A percentile compares a stretch with the other conserved stretches of the same genome.
These are phyloP conservation scores for Colletotrichum australisinense DNA, from an alignment of 2,329 filamentous ascomycete species.

Conservation along the genomic window DNA sequence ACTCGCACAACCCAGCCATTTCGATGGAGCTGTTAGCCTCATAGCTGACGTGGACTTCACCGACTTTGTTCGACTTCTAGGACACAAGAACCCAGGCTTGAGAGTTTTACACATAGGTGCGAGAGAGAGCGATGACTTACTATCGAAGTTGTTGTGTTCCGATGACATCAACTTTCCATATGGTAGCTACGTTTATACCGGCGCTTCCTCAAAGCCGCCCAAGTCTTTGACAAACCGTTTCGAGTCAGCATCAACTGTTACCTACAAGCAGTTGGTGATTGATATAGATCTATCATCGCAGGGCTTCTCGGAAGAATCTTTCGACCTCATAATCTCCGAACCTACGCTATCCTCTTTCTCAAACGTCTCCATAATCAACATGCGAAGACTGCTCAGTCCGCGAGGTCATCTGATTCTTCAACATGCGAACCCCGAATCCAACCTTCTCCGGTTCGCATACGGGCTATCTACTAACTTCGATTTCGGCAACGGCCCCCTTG, in stretches of 20 bases:
- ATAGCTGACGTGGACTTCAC: constrained; percentile 8
- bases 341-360: background rate
- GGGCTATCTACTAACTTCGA: background rate
- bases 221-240: background rate
- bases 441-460: background rate
- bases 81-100: constrained; percentile 40
- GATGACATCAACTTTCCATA: background rate
- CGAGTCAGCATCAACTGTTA: background rate
- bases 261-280: constrained; percentile 40
- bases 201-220: constrained; percentile 38
- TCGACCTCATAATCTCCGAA: constrained; percentile 41
- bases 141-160: background rate
- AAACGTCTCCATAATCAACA: background rate
- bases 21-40: no score
- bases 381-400: constrained; percentile 20
- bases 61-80: constrained; percentile 29
- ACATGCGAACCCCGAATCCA: constrained; percentile 13
- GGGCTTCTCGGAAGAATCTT: constrained; percentile 35
- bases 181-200: constrained; percentile 43
- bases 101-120: constrained; percentile 13
- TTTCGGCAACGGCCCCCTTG: background rate
- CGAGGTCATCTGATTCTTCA: constrained; percentile 3
- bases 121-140: background rate
- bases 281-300: constrained; percentile 42
- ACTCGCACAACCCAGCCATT: background rate